Evolutionary conservation across 306 rosid species (phyloP), one percentile per base, ranked within the genome.

Genomic region (Lathyrus aphaca): DNA sequence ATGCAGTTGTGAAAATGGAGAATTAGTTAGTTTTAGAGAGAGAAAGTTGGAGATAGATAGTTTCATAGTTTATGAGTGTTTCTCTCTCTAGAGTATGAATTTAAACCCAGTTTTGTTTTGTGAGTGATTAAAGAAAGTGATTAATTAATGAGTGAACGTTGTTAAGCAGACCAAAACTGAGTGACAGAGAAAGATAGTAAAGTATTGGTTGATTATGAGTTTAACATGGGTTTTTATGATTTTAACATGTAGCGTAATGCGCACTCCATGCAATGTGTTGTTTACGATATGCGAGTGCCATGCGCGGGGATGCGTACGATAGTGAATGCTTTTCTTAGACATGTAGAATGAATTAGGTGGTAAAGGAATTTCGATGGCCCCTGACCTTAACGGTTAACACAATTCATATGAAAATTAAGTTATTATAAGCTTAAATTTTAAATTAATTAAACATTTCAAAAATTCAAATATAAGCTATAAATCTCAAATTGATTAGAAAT

Each of bases 51-150:
- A 70, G 79, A 72, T 39, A 45, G 60, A 58, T 71, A 39, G 74
- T 66, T 60, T 58, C 82, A 79, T 68, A 60, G 58, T 46, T 27
- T 74, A 58, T 68, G 80, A 39, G 58, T 74, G 79, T 76, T 82
- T 79, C 87, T 82, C 92, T 87, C 85, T 83, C 74, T 45, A 81
- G 45, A 76, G 45, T 74, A 80, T 58, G 88, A 81, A 65, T 87
- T 73, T 81, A 82, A 88, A 84, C 87, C 74, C 78, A 85, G 56
- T 54, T 74, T 79, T 30, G 9, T 6, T 19, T 66, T 25, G 40
- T 37, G 0, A 1, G 66, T 16, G 49, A 77, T 70, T 75, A 74
- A 50, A 65, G 40, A 68, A 68, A 48, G 19, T 69, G 21, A 78
- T 69, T 79, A 62, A 73, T 69, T 73, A 68, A 73, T 66, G 18